Evolutionary conservation across 2,329 filamentous ascomycete species (phyloP), one percentile per base, ranked within the genome.

Genomic region (Alternaria triticimaculans): DNA sequence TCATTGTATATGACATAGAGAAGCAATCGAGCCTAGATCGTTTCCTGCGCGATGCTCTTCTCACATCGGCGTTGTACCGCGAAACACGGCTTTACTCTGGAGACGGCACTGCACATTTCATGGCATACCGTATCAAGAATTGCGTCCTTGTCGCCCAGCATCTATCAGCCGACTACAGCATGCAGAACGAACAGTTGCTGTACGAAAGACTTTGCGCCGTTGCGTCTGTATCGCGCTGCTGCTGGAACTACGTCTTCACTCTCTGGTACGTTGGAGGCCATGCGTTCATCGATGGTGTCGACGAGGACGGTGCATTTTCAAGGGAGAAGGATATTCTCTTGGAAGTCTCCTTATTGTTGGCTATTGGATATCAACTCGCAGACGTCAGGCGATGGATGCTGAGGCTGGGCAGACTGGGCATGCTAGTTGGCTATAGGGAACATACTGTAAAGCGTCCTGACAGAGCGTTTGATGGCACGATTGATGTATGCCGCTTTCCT

Each of bases 321-420:
- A 50, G 48, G 25, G 48, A 50, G 20, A 0, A 28, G 25, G 48
- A 50, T 18, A 30, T 50, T 21, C 50, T 54, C 18, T 20, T 66
- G 2, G 64, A 66, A 25, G 44, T 48, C 1, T 62, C 60, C 12
- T 10, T 66, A 26, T 23, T 64, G 5, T 58, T 63, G 23, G 60
- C 55, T 23, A 55, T 37, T 48, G 64, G 64, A 6, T 59, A 51
- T 41, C 15, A 25, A 21, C n/a, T 55, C 11, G 28, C 28, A 21
- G 43, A 49, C 0, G 60, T 59, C 3, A 49, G 58, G 33, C 43
- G 23, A 4, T 53, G 37, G 25, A 63, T 61, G 54, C 14, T 58
- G 20, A 58, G 49, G 21, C 41, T 65, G n/a, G 59, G 23, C 2
- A 50, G 12, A 21, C 9, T 50, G 46, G 58, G 61, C 12, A 53